Conservation (phyloP, 2,329 filamentous ascomycete species). For the Chrysoporthe austroafricana region DNA sequence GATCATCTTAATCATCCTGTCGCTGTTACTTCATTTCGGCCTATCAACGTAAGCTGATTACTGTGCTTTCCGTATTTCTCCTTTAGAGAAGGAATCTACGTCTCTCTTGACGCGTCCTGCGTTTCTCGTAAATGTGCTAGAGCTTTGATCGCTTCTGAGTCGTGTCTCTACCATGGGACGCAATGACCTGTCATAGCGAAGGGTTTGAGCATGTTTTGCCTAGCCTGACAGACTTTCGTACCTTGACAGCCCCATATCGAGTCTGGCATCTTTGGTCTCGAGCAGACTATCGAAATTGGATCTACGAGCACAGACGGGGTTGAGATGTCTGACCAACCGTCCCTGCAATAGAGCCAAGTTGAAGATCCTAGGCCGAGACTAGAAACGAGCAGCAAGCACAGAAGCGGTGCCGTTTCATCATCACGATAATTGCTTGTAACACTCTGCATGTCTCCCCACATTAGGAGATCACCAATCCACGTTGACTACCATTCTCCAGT, state of each 20-base stretch:
- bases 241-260: background rate
- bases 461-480: too few relatives aligned
- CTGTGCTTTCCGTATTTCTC: background rate
- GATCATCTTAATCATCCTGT: background rate
- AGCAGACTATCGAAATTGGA: background rate
- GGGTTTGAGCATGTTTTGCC: background rate
- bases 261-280: background rate
- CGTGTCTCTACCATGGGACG: background rate
- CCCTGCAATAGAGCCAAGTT: background rate
- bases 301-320: background rate
- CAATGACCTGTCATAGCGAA: background rate
- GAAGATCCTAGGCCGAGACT: background rate
- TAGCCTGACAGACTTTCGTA: background rate
- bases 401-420: background rate
- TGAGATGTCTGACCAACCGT: background rate
- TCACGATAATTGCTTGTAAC: background rate
- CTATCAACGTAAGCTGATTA: conserved; percentile 3
- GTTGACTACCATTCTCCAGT: too few relatives aligned
- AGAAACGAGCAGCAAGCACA: background rate
- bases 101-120: background rate
- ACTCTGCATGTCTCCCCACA: too few relatives aligned
- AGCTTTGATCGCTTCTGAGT: conserved; percentile 1
- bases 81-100: background rate
- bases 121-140: background rate
- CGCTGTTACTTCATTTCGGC: background rate